These are phyloP conservation scores for Lactarius sanguifluus DNA, from an alignment of 768 basidiomycete species.

Conservation along the genomic window DNA sequence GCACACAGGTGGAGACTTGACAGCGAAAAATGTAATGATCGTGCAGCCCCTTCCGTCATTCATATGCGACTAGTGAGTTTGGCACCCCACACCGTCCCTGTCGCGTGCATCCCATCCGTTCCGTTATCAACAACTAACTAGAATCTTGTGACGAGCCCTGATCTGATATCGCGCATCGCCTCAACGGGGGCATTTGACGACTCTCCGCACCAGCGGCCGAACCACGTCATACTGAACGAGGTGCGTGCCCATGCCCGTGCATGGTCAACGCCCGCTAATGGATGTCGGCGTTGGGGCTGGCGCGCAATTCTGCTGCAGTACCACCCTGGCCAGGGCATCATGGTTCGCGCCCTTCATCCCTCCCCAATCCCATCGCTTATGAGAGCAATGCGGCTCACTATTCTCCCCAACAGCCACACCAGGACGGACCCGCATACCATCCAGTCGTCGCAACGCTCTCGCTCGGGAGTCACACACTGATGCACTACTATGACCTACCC, in stretches of 20 bases:
- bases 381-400: slow-evolving; percentile 12
- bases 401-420: slow-evolving; percentile 70
- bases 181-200: slow-evolving; percentile 59
- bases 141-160: slow-evolving; percentile 54
- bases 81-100: slow-evolving; percentile 12
- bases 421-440: slow-evolving; percentile 87
- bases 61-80: slow-evolving; percentile 60
- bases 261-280: background rate
- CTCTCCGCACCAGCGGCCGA: slow-evolving; percentile 68
- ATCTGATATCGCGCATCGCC: slow-evolving; percentile 69
- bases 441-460: slow-evolving; percentile 92
- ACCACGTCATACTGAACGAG: slow-evolving; percentile 91
- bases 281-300: background rate
- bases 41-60: slow-evolving; percentile 70
- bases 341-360: slow-evolving; percentile 50
- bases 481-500: slow-evolving; percentile 78
- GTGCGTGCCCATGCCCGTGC: slow-evolving; percentile 38
- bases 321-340: slow-evolving; percentile 87
- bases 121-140: background rate
- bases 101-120: background rate
- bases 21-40: slow-evolving; percentile 65
- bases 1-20: slow-evolving; percentile 67
- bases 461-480: slow-evolving; percentile 76
- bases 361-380: slow-evolving; percentile 18
- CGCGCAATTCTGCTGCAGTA: slow-evolving; percentile 48